phyloP scores from a whole-genome alignment of 495 filamentous ascomycete genomes.

The Lophiotrema nucula region DNA sequence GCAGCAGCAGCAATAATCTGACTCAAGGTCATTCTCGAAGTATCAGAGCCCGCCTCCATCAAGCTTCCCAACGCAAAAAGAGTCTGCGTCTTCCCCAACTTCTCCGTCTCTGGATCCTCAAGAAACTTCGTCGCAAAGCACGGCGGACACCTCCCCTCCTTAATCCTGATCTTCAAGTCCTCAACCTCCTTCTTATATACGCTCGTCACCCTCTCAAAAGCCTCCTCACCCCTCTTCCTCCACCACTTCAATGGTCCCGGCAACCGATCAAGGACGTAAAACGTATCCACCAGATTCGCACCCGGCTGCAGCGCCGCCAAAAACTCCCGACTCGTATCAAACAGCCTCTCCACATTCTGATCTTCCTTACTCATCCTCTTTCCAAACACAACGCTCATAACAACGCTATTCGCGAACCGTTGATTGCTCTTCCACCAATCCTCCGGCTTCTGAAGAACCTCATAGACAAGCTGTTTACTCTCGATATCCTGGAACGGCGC shows the following conservation, averaged over 20 bases:
- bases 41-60: constrained; percentile 25
- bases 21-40: constrained; percentile 11
- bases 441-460: constrained; percentile 5
- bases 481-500: constrained; percentile 22
- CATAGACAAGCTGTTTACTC: constrained; percentile 12
- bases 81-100: constrained; percentile 10
- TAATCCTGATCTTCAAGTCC: constrained; percentile 6
- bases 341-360: constrained; percentile 6
- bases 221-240: not conserved
- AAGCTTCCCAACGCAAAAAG: constrained; percentile 14
- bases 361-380: constrained; percentile 1
- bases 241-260: constrained; percentile 7
- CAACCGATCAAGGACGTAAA: constrained; percentile 7
- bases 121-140: constrained; percentile 22
- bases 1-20: constrained; percentile 21
- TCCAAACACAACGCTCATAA: constrained; percentile 22
- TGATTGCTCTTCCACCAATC: constrained; percentile 13
- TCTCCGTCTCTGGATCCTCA: constrained; percentile 3
- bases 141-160: constrained; percentile 5
- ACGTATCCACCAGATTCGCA: constrained; percentile 18
- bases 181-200: constrained; percentile 11
- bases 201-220: not conserved
- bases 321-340: constrained; percentile 8
- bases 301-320: constrained; percentile 15
- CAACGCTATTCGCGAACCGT: constrained; percentile 16